phyloP scores from a whole-genome alignment of 2,329 filamentous ascomycete genomes.

The Trichoderma simmonsii region DNA sequence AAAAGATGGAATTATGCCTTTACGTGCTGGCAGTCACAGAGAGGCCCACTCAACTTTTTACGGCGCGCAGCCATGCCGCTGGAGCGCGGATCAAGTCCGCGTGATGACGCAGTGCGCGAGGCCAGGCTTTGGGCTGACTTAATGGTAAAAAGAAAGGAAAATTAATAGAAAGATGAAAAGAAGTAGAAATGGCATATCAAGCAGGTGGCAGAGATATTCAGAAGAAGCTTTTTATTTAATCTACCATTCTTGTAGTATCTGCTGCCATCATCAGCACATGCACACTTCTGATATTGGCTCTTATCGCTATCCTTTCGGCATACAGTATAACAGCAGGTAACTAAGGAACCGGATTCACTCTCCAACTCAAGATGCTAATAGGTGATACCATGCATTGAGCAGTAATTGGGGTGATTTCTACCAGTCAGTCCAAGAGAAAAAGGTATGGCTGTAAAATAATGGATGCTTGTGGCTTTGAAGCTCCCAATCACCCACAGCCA shows the following conservation, averaged over 20 bases:
- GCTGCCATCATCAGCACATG: no score
- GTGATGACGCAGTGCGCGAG: not conserved
- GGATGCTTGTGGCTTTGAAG: not conserved
- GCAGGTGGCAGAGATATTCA: no score
- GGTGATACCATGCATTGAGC: not conserved
- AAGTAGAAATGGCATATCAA: no score
- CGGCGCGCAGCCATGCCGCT: slow-evolving; percentile 12
- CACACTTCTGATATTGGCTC: not conserved
- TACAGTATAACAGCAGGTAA: not conserved
- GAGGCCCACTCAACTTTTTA: slow-evolving; percentile 20
- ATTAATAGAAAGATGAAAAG: no score
- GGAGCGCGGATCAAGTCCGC: not conserved
- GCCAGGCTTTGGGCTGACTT: not conserved
- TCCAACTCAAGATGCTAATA: not conserved
- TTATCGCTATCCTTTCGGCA: not conserved
- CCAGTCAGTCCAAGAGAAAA: not conserved
- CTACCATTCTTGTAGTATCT: not conserved
- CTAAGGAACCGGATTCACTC: not conserved
- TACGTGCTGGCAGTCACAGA: not conserved
- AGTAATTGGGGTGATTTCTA: not conserved
- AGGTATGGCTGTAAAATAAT: not conserved
- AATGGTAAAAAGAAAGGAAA: no score
- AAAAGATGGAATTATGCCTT: not conserved
- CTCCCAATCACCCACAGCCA: not conserved
- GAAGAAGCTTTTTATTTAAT: not conserved